Base-by-base conservation (phyloP, 306 rosid genomes). In the Quercus variabilis region DNA sequence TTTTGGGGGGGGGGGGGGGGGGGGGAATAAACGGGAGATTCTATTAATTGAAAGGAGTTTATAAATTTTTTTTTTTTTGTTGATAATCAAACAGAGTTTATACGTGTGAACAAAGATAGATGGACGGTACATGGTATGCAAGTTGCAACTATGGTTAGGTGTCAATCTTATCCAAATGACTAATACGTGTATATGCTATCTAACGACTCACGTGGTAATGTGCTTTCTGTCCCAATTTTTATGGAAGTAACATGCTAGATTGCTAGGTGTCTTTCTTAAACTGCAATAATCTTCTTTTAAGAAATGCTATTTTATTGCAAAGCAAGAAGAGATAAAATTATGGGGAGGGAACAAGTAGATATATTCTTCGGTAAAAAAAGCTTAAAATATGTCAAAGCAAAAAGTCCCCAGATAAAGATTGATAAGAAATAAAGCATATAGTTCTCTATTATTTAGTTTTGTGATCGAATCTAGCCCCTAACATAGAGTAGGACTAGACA, bases 161-260 rank as follows among this genome's bases (percentile, higher is more conserved):
- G 85, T 80, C 77, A 51, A 64, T 80, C 91, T 82, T 84, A 84
- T 90, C 91, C 88, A 60, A 26, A 4, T 20, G n/a, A 56, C 31
- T 17, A 43, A 63, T 74, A 89, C 86, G 87, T 81, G 89, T 78
- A 43, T 55, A 56, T 54, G 12, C 81, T 76, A 57, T 80, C 75
- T 65, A 21, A 64, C 71, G 5, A 26, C 31, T 69, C 92, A 85
- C 90, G 60, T 89, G 90, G 41, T 25, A 58, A 64, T 83, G 83
- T 85, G 84, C 90, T 31, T 64, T 80, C 83, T 57, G 72, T 80
- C 76, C 75, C 84, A 57, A 76, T 74, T 67, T 77, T 78, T 55
- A 73, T 21, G 82, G 73, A 81, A 73, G 65, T 74, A 79, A 31
- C 88, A 81, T 78, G 84, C 89, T 72, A 23, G 4, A 19, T 19